Evolutionary conservation across 352 stramenopile genomes (phyloP).

Genomic region (Pythium apleroticum): DNA sequence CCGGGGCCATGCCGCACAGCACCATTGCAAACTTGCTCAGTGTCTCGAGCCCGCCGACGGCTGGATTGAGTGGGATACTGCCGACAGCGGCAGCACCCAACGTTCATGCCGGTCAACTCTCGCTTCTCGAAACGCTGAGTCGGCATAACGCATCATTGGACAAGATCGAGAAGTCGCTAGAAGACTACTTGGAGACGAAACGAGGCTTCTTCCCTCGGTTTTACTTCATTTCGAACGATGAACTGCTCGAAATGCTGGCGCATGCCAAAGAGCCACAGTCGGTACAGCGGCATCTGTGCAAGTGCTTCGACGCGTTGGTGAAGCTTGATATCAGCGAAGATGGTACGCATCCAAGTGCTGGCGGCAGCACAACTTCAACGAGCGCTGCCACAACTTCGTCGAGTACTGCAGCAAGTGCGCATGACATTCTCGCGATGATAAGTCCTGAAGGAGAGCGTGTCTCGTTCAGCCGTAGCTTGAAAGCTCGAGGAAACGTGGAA

Average conservation of each 20-base stretch:
- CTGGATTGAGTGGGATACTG: not conserved
- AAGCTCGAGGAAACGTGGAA: slow-evolving; percentile 85
- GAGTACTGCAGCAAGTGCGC: slow-evolving; percentile 22
- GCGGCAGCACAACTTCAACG: slow-evolving; percentile 10
- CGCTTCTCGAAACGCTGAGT: slow-evolving; percentile 55
- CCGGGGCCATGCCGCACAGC: slow-evolving; percentile 32
- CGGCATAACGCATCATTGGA: slow-evolving; percentile 76
- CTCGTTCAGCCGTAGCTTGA: slow-evolving; percentile 67
- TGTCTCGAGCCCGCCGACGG: not conserved
- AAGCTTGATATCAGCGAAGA: slow-evolving; percentile 73
- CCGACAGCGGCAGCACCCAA: slow-evolving; percentile 2
- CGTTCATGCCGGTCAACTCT: slow-evolving; percentile 22
- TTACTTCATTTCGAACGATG: slow-evolving; percentile 89
- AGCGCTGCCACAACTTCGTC: slow-evolving; percentile 2
- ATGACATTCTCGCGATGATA: slow-evolving; percentile 79
- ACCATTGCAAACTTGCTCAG: slow-evolving; percentile 17
- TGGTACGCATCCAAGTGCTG: not conserved
- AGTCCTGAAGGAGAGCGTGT: slow-evolving; percentile 81
- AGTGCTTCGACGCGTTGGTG: slow-evolving; percentile 84
- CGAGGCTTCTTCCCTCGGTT: slow-evolving; percentile 83
- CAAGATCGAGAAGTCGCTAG: slow-evolving; percentile 74
- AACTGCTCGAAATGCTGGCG: slow-evolving; percentile 81
- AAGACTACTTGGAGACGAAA: slow-evolving; percentile 85
- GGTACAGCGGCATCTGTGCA: slow-evolving; percentile 79
- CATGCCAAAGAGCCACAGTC: slow-evolving; percentile 78